Base-by-base conservation (phyloP, 768 basidiomycete genomes). In the Cyclocybe cylindracea region DNA sequence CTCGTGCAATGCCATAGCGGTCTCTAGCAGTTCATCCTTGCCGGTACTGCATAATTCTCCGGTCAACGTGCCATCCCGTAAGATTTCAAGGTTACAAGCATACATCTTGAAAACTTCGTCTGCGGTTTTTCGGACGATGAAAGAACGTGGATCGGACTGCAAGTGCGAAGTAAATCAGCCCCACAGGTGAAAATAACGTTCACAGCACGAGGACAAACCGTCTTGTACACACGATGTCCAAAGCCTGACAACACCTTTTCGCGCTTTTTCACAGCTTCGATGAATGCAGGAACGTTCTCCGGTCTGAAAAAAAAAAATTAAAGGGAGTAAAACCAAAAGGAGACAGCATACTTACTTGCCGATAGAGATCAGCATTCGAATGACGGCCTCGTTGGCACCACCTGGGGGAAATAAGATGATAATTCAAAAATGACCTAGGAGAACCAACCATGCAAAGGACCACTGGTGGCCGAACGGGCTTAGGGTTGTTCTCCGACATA, bases 301-400 rank as follows among this genome's bases (percentile, higher is more conserved):
- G 91, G 90, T 53, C 87, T 89, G 55, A 16, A 9, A 43, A 31
- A 16, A 13, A 14, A 37, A 45, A 31, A 44, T 29, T 18, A 37
- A 11, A 34, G 39, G 19, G 38, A 34, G 43, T 47, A 8, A 8
- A 11, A 10, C 2, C 24, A 14, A 14, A 37, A 37, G 14, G 18
- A 11, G 5, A 31, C 35, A 46, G 48, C 35, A 40, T n/a, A 66
- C 83, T 61, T 60, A 89, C 83, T 83, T 84, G 61, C 91, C 93
- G 55, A 96, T 94, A 1, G 89, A 85, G 39, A 92, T 79, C 38
- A 96, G 75, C 94, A 96, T 96, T 10, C 94, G 85, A 63, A 96
- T 93, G 54, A 96, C 94, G 5, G 94, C 92, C 67, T 96, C 93
- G 59, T 94, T 94, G 3, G 93, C 94, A 46, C 93, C 92, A 57